phyloP scores from a whole-genome alignment of 1,139 yeast species.

The Lodderomyces jiufengensis region DNA sequence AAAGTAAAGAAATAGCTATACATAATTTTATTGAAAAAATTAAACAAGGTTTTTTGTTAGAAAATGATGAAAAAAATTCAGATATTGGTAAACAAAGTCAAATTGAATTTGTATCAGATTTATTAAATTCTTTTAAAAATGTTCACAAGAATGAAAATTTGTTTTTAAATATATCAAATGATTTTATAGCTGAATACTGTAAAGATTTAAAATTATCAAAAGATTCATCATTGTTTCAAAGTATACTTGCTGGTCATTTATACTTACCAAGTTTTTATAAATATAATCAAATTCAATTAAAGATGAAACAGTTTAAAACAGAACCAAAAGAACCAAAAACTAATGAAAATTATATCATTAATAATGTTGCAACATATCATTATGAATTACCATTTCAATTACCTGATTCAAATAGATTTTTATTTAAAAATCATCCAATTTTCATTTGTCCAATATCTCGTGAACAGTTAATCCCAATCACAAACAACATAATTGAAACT shows the following conservation, averaged over 20 bases:
- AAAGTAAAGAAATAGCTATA: conserved; percentile 1
- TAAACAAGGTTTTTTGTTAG: conserved; percentile 23
- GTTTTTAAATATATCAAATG: conserved; percentile 38
- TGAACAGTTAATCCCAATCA: conserved; percentile 57
- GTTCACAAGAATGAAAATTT: conserved; percentile 31
- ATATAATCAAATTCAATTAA: conserved; percentile 47
- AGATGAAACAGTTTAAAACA: conserved; percentile 26
- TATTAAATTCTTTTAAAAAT: conserved; percentile 35
- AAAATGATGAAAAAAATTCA: conserved; percentile 17
- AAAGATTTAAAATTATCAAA: conserved; percentile 58
- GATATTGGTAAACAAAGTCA: conserved; percentile 23
- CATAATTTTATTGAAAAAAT: conserved; percentile 24
- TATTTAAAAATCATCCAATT: conserved; percentile 69
- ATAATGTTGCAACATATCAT: conserved; percentile 23
- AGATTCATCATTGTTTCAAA: conserved; percentile 68
- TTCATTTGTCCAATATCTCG: conserved; percentile 90
- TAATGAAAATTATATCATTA: conserved; percentile 3
- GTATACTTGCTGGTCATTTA: conserved; percentile 65
- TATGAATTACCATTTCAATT: conserved; percentile 44
- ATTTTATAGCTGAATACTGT: conserved; percentile 68
- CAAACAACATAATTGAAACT: conserved; percentile 17
- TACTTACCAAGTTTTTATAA: conserved; percentile 73
- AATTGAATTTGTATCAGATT: conserved; percentile 39
- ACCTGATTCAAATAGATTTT: conserved; percentile 38
- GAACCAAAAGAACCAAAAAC: conserved; percentile 34